These are phyloP conservation scores for Glomus cerebriforme DNA, from an alignment of 192 early-diverging fungal species.

Conservation along the genomic window DNA sequence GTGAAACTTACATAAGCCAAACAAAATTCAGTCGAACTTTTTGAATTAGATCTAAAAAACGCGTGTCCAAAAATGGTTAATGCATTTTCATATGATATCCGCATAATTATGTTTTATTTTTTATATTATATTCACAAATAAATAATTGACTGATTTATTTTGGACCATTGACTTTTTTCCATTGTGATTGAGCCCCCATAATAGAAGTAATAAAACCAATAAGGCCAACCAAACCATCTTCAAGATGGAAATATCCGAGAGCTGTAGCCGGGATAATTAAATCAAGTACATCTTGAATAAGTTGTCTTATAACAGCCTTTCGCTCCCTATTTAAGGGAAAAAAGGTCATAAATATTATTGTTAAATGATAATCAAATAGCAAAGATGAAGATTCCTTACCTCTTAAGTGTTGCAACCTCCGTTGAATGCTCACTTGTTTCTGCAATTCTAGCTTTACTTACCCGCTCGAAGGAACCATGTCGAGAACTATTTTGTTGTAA, in stretches of 20 bases:
- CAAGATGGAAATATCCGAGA: constrained; percentile 64
- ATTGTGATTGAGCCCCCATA: constrained; percentile 62
- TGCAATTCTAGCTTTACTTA: constrained; percentile 38
- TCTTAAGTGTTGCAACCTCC: constrained; percentile 45
- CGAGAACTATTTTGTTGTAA: constrained; percentile 56
- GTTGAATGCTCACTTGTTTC: constrained; percentile 38
- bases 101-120: no score
- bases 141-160: neutral
- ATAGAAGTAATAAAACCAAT: constrained; percentile 71
- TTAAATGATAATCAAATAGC: neutral
- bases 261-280: constrained; percentile 67
- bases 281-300: constrained; percentile 72
- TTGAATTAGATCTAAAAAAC: neutral
- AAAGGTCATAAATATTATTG: neutral
- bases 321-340: constrained; percentile 53
- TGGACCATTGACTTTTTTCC: constrained; percentile 39
- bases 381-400: constrained; percentile 33
- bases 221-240: constrained; percentile 71
- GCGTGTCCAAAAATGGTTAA: neutral
- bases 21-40: no score
- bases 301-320: constrained; percentile 47
- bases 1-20: no score
- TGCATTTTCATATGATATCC: no score
- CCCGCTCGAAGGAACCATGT: constrained; percentile 11
- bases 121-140: neutral